Conservation (phyloP, 306 rosid species). For the Cicer judaicum region DNA sequence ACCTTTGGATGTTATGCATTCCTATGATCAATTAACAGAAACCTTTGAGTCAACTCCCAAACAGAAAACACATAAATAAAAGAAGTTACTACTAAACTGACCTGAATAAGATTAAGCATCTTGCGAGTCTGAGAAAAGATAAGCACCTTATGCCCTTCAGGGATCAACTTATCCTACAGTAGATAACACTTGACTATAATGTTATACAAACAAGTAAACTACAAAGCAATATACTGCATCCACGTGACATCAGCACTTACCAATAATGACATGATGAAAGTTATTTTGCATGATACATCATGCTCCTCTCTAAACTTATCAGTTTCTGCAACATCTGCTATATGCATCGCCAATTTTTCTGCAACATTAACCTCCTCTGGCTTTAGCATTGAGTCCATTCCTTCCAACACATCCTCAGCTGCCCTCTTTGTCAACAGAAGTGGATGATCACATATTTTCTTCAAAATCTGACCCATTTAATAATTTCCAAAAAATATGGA, state of each 20-base stretch:
- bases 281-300: conserved; percentile 82
- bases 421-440: conserved; percentile 90
- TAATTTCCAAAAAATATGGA: conserved; percentile 15
- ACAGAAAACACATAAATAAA: conserved; percentile 32
- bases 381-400: conserved; percentile 72
- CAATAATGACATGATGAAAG: conserved; percentile 81
- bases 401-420: conserved; percentile 92
- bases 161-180: conserved; percentile 69
- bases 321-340: conserved; percentile 76
- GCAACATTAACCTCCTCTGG: conserved; percentile 74
- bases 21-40: conserved; percentile 53
- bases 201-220: conserved; percentile 32
- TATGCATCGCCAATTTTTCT: conserved; percentile 73
- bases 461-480: conserved; percentile 67
- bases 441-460: conserved; percentile 95
- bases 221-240: conserved; percentile 20
- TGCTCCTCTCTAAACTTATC: conserved; percentile 64
- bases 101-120: conserved; percentile 97
- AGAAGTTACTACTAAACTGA: conserved; percentile 39
- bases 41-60: background rate
- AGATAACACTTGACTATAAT: conserved; percentile 24
- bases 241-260: conserved; percentile 49
- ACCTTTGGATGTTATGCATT: conserved; percentile 61
- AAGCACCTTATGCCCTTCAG: conserved; percentile 82
- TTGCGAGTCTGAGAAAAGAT: conserved; percentile 95